Conservation (phyloP, 257 asterid species). For the Craterostigma plantagineum region DNA sequence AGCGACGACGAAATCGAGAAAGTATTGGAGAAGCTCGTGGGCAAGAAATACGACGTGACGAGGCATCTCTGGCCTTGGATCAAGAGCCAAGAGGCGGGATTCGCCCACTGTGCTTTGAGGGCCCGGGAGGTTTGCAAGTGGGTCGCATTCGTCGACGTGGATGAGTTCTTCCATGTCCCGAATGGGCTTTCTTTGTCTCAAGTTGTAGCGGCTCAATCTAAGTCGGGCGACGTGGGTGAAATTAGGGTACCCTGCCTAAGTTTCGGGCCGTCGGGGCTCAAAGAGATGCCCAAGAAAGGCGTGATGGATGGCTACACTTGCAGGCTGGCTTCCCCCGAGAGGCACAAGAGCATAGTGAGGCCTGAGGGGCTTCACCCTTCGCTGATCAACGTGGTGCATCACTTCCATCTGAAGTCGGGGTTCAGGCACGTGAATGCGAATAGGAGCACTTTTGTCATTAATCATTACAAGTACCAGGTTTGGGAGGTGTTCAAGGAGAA, state of each 20-base stretch:
- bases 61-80: constrained; percentile 62
- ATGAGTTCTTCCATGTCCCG: constrained; percentile 38
- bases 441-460: constrained; percentile 19
- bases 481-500: constrained; percentile 60
- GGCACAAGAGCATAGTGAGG: constrained; percentile 48
- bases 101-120: constrained; percentile 45
- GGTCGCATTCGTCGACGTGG: constrained; percentile 59
- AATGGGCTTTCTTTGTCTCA: constrained; percentile 8
- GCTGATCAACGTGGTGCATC: constrained; percentile 44
- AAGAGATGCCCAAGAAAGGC: constrained; percentile 18
- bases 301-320: constrained; percentile 45
- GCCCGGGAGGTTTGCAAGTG: constrained; percentile 32
- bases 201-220: constrained; percentile 10
- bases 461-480: constrained; percentile 57
- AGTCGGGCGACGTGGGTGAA: constrained; percentile 19
- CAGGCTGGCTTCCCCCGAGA: constrained; percentile 24
- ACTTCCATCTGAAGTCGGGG: constrained; percentile 28
- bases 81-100: constrained; percentile 56
- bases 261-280: constrained; percentile 49
- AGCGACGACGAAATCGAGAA: constrained; percentile 26
- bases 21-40: constrained; percentile 12
- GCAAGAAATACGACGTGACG: constrained; percentile 12
- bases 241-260: constrained; percentile 24
- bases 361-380: constrained; percentile 31
- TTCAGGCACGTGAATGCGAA: constrained; percentile 14